phyloP scores from a whole-genome alignment of 2,329 filamentous ascomycete species.

The Neofusicoccum ribis region DNA sequence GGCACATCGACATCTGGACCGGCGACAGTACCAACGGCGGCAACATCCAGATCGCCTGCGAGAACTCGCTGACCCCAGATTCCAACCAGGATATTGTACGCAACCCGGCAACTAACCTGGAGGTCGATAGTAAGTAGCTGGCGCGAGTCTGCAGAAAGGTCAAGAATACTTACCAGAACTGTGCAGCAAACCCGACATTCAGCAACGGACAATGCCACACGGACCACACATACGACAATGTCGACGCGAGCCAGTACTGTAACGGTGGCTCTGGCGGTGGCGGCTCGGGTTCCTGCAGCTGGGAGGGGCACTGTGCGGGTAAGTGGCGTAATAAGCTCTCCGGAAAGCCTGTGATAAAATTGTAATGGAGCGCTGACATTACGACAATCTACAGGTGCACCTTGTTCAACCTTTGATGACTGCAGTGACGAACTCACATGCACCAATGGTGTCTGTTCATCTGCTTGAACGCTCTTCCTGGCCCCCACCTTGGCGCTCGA shows the following conservation, averaged over 20 bases:
- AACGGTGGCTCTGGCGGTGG: not conserved
- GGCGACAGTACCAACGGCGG: constrained; percentile 25
- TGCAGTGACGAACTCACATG: not conserved
- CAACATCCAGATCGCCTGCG: constrained; percentile 27
- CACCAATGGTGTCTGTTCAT: not conserved
- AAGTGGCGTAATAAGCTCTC: not conserved
- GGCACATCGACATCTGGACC: constrained; percentile 30
- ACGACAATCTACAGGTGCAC: not conserved
- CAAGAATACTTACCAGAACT: not conserved
- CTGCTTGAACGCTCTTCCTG: not conserved
- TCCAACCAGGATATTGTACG: not conserved
- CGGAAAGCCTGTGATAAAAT: too few species aligned
- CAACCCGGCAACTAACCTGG: not conserved
- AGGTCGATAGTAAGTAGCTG: not conserved
- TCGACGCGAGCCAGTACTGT: not conserved
- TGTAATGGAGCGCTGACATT: not conserved
- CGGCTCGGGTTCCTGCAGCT: not conserved
- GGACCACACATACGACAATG: not conserved
- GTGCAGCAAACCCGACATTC: not conserved
- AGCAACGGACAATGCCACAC: not conserved
- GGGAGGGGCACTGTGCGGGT: not conserved
- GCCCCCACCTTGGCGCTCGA: too few species aligned
- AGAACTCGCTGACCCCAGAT: constrained; percentile 27
- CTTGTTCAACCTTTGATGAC: not conserved
- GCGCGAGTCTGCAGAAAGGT: not conserved